Conservation (phyloP, 1,284 basidiomycete species). For the Ustilago lituana region DNA sequence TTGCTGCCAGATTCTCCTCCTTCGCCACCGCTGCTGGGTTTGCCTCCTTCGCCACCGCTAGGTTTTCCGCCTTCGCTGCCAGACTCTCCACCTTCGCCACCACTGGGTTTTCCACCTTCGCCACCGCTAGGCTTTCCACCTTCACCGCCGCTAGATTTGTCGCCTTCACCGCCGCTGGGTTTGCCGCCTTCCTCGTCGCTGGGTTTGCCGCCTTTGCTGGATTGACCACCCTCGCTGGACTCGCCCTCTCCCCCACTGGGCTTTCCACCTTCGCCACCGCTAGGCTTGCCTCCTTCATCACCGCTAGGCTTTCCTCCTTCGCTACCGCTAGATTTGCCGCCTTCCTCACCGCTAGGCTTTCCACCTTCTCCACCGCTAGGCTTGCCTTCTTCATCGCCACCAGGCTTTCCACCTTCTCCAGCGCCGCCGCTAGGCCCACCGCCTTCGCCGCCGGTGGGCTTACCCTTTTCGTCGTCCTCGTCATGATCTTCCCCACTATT, state of each 20-base stretch:
- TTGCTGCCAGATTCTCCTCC: too few relatives aligned
- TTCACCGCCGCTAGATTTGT: too few relatives aligned
- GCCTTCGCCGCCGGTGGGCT: background rate
- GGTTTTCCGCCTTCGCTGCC: constrained; percentile 1
- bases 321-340: too few relatives aligned
- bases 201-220: too few relatives aligned
- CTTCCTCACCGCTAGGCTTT: background rate
- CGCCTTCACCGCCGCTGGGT: background rate
- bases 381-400: constrained; percentile 5
- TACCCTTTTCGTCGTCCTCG: constrained; percentile 5
- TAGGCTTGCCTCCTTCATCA: constrained; percentile 3
- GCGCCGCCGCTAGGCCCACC: background rate
- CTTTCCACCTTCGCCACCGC: too few relatives aligned
- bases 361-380: background rate
- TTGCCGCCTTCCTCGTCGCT: background rate
- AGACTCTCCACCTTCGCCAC: background rate
- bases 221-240: too few relatives aligned
- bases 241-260: too few relatives aligned
- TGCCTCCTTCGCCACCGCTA: constrained; percentile 1
- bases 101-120: too few relatives aligned
- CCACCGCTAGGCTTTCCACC: too few relatives aligned
- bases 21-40: too few relatives aligned
- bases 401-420: constrained; percentile 1
- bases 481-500: background rate
- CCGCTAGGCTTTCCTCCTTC: background rate